Percentiles rank a stretch among this genome's conserved stretches.
phyloP scores from a whole-genome alignment of 106 monocot species.

The Phalaenopsis aphrodite region DNA sequence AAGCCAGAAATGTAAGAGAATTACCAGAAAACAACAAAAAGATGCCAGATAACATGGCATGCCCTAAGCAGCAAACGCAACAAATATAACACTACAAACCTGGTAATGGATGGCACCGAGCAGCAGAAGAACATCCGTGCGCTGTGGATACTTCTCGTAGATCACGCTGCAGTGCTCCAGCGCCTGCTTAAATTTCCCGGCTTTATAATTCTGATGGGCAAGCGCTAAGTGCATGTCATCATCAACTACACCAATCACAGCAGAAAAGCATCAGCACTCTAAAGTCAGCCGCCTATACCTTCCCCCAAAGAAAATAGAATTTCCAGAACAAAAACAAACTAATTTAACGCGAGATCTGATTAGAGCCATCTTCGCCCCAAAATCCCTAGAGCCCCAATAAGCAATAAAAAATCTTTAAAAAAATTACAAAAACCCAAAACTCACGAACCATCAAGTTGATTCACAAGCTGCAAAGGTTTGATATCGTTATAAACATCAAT shows the following conservation, averaged over 20 bases:
- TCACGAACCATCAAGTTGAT: slow-evolving; percentile 24
- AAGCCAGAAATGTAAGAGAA: background rate
- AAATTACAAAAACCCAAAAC: background rate
- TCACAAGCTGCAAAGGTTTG: slow-evolving; percentile 28
- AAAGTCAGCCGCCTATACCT: background rate
- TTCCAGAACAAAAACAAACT: background rate
- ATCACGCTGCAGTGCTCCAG: slow-evolving; percentile 62
- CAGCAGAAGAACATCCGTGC: slow-evolving; percentile 81
- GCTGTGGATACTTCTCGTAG: slow-evolving; percentile 66
- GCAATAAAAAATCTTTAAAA: background rate
- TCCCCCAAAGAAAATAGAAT: background rate
- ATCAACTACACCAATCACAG: slow-evolving; percentile 32
- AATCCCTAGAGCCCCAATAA: background rate
- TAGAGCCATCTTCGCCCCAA: background rate
- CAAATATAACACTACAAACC: slow-evolving; percentile 24
- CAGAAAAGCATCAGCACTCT: background rate
- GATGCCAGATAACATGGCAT: background rate
- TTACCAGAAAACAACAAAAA: background rate
- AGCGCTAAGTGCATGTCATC: slow-evolving; percentile 54
- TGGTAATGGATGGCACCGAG: slow-evolving; percentile 92
- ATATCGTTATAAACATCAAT: slow-evolving; percentile 24
- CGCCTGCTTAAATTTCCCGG: slow-evolving; percentile 73
- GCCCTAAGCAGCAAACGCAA: background rate
- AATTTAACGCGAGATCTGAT: background rate
- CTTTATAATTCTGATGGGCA: slow-evolving; percentile 82